A percentile compares a stretch with the other conserved stretches of the same genome.
phyloP scores from a whole-genome alignment of 176 grass and related monocot species.

The Areca catechu region DNA sequence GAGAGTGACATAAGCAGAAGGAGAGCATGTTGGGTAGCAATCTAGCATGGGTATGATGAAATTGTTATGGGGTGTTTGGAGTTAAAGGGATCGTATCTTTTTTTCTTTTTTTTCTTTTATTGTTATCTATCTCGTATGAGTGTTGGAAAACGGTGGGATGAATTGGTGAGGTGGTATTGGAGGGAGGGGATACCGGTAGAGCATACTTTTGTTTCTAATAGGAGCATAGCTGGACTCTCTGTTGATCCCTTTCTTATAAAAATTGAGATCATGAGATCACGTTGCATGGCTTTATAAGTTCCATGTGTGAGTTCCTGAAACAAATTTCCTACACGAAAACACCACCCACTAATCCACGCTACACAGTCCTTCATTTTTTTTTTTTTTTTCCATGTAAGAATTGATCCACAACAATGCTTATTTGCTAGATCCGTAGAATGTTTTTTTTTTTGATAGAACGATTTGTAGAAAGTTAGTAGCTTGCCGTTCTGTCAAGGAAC shows the following conservation, averaged over 20 bases:
- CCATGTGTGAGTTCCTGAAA: too few species aligned
- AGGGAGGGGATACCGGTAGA: background rate
- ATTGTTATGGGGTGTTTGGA: too few species aligned
- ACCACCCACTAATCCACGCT: too few species aligned
- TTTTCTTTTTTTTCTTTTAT: background rate
- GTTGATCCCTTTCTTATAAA: background rate
- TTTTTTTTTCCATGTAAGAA: background rate
- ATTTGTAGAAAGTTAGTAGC: too few species aligned
- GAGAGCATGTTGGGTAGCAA: constrained; percentile 10
- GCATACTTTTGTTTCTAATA: too few species aligned
- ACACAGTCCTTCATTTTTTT: background rate
- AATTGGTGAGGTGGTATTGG: background rate
- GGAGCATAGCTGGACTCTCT: background rate
- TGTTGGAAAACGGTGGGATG: background rate
- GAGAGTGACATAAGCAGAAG: constrained; percentile 50
- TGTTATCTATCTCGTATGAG: too few species aligned
- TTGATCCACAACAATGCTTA: background rate
- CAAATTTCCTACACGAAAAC: too few species aligned
- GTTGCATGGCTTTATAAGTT: too few species aligned
- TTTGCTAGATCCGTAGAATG: background rate
- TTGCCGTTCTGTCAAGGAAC: too few species aligned
- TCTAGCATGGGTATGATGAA: background rate
- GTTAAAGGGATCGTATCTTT: background rate
- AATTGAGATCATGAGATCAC: too few species aligned
- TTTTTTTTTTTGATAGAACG: too few species aligned